Percentiles rank a stretch among this genome's conserved stretches.
Evolutionary conservation across 73 alveolate species (phyloP).

Genomic region (Tetrahymena elliotti): DNA sequence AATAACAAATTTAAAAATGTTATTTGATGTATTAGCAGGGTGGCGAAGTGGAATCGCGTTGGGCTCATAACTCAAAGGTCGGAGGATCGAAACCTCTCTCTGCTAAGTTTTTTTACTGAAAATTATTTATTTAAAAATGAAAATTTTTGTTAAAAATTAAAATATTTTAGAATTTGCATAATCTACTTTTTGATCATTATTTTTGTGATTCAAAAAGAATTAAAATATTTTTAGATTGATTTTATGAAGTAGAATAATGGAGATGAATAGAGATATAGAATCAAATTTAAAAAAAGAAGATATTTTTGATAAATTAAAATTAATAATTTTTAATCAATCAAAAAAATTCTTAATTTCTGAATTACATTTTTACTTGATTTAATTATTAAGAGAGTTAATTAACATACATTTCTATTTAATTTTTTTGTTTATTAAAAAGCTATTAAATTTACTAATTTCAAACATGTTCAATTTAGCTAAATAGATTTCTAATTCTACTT

Average conservation of each 20-base stretch:
- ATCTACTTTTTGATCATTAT: no score
- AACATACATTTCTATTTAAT: background rate
- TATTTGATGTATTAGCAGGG: slow-evolving; percentile 46
- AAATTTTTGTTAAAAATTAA: no score
- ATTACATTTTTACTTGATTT: background rate
- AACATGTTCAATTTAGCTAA: background rate
- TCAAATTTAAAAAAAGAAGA: background rate
- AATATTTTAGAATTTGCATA: no score
- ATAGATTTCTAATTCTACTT: background rate
- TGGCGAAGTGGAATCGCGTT: slow-evolving; percentile 99
- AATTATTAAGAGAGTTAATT: background rate
- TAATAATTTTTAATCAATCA: background rate
- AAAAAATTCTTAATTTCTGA: background rate
- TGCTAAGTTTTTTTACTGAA: slow-evolving; percentile 4
- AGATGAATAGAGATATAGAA: background rate
- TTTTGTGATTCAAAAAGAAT: no score
- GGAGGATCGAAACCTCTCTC: slow-evolving; percentile 99
- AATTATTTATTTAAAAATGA: no score
- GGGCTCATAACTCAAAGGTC: slow-evolving; percentile 99
- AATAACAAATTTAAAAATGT: background rate
- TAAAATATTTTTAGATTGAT: no score
- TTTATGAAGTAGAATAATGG: background rate
- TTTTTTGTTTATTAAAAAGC: background rate
- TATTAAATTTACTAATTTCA: background rate
- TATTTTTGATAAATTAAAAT: background rate